phyloP scores from a whole-genome alignment of 768 basidiomycete species.

The Russula dissimulans region DNA sequence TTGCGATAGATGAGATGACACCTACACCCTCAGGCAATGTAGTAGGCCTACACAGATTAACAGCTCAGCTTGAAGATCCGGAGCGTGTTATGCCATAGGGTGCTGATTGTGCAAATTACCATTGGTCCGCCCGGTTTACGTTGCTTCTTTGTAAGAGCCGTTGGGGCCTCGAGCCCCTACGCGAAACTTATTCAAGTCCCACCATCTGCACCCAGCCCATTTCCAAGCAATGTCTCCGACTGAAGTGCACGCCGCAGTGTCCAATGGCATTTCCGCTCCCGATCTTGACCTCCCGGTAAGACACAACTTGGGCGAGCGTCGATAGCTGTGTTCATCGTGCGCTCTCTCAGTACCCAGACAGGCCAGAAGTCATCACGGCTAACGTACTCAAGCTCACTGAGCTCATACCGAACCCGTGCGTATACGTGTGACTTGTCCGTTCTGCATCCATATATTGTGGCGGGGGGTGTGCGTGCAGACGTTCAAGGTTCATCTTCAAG shows the following conservation, averaged over 20 bases:
- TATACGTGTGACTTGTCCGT: neutral
- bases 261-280: conserved; percentile 35
- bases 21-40: no score
- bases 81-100: no score
- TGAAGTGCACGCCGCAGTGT: conserved; percentile 5
- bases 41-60: no score
- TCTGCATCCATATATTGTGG: conserved; percentile 12
- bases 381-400: conserved; percentile 36
- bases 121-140: neutral
- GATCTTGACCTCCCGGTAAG: conserved; percentile 35
- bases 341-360: conserved; percentile 35
- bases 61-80: no score
- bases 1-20: no score
- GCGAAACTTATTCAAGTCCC: neutral
- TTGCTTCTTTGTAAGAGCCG: neutral
- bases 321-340: neutral
- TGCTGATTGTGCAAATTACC: no score
- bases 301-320: no score
- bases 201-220: neutral
- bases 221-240: neutral
- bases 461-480: conserved; percentile 23
- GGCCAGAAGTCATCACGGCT: conserved; percentile 40
- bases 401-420: conserved; percentile 34
- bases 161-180: neutral
- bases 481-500: conserved; percentile 40